Conservation (phyloP, 306 rosid species). For the Luffa acutangula region DNA sequence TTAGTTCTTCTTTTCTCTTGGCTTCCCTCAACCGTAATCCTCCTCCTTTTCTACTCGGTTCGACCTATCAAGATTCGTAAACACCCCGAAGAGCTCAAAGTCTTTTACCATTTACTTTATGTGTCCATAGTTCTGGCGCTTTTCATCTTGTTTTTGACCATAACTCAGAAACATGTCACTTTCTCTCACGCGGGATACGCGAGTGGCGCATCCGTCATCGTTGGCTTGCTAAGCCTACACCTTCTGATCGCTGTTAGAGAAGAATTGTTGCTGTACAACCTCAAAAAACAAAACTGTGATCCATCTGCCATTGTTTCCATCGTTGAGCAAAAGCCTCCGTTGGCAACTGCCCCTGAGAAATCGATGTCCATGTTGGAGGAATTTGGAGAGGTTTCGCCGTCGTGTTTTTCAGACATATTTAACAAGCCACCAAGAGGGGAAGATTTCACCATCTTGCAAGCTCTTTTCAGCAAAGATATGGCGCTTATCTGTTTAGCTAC, state of each 20-base stretch:
- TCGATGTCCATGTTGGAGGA: neutral
- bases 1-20: neutral
- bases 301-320: neutral
- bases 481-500: neutral
- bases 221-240: neutral
- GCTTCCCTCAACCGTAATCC: neutral
- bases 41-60: neutral
- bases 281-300: neutral
- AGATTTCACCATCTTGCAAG: conserved; percentile 21
- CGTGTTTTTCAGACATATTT: conserved; percentile 4
- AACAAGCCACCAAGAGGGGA: conserved; percentile 25
- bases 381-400: neutral
- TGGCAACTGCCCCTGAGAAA: neutral
- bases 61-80: neutral
- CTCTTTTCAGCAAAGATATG: neutral
- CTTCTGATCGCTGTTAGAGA: neutral
- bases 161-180: neutral
- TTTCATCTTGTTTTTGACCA: neutral
- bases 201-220: neutral
- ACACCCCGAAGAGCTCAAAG: neutral
- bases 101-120: neutral
- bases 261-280: neutral
- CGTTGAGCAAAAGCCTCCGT: neutral
- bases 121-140: neutral
- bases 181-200: neutral